Percentiles rank a stretch among this genome's conserved stretches.
phyloP scores from a whole-genome alignment of 2,329 filamentous ascomycete species.

The Oidium heveae region DNA sequence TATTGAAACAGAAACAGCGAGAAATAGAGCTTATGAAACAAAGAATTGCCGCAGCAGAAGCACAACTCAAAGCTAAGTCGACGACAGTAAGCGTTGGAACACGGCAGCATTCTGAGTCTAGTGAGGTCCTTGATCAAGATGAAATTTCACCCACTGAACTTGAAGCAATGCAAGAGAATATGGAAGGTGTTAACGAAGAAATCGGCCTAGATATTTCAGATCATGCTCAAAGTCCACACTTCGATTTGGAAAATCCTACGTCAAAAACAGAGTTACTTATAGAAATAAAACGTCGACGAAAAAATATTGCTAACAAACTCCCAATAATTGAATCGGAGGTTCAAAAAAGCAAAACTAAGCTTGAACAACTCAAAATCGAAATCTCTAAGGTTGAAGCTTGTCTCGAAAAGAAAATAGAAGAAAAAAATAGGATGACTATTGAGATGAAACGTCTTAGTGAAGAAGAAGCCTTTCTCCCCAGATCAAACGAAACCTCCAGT shows the following conservation, averaged over 20 bases:
- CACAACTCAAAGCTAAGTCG: conserved; percentile 8
- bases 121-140: conserved; percentile 1
- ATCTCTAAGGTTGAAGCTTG: conserved; percentile 13
- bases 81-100: conserved; percentile 13
- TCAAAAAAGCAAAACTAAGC: conserved; percentile 8
- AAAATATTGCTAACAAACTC: conserved; percentile 12
- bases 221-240: too few species aligned
- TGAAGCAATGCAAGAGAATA: conserved; percentile 2
- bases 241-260: not conserved
- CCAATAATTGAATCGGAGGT: conserved; percentile 14
- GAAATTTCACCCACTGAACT: conserved; percentile 6
- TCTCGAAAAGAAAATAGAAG: conserved; percentile 11
- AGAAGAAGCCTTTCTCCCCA: conserved; percentile 4
- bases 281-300: conserved; percentile 10
- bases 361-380: conserved; percentile 12
- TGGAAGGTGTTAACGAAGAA: not conserved
- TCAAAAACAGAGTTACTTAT: not conserved
- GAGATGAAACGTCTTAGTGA: conserved; percentile 13
- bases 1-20: conserved; percentile 26
- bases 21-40: conserved; percentile 34
- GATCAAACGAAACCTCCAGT: too few species aligned
- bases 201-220: too few species aligned
- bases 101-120: conserved; percentile 6
- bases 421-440: conserved; percentile 13
- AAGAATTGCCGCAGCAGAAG: conserved; percentile 14